A percentile compares a stretch with the other conserved stretches of the same genome.
Conservation (phyloP, 305 asterid species). For the Ilex paraguariensis region DNA sequence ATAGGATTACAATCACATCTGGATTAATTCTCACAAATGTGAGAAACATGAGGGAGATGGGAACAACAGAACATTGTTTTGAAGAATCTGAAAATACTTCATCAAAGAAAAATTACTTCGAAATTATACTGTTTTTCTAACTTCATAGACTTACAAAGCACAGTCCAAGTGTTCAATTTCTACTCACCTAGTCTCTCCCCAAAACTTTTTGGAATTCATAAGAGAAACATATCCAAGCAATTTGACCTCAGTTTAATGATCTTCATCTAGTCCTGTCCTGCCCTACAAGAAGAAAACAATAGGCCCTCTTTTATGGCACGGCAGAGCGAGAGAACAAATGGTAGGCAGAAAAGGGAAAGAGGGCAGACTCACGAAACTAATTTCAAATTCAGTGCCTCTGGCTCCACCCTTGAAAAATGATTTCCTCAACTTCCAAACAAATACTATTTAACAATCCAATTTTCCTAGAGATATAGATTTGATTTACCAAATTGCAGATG, state of each 20-base stretch:
- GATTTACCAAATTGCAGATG: no score
- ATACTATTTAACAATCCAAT: no score
- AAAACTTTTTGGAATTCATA: slow-evolving; percentile 4
- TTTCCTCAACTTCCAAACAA: no score
- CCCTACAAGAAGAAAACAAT: slow-evolving; percentile 65
- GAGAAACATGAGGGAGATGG: background rate
- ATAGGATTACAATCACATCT: no score
- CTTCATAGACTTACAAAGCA: no score
- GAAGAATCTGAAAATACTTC: no score
- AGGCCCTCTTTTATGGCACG: slow-evolving; percentile 43
- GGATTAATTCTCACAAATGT: background rate
- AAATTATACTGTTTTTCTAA: no score
- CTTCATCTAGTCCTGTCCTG: slow-evolving; percentile 81
- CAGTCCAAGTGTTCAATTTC: no score
- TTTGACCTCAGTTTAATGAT: slow-evolving; percentile 52
- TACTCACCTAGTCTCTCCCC: slow-evolving; percentile 1
- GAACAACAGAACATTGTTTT: background rate
- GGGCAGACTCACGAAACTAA: background rate
- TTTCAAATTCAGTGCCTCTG: no score
- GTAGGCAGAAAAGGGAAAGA: slow-evolving; percentile 1
- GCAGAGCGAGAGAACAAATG: slow-evolving; percentile 17
- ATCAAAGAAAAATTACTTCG: no score
- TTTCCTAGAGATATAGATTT: no score
- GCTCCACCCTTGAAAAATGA: no score
- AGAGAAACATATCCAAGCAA: slow-evolving; percentile 18